Percentiles rank a stretch among this genome's conserved stretches.
Conservation (phyloP, 192 early-diverging fungal species). For the Backusella tarrabulga region DNA sequence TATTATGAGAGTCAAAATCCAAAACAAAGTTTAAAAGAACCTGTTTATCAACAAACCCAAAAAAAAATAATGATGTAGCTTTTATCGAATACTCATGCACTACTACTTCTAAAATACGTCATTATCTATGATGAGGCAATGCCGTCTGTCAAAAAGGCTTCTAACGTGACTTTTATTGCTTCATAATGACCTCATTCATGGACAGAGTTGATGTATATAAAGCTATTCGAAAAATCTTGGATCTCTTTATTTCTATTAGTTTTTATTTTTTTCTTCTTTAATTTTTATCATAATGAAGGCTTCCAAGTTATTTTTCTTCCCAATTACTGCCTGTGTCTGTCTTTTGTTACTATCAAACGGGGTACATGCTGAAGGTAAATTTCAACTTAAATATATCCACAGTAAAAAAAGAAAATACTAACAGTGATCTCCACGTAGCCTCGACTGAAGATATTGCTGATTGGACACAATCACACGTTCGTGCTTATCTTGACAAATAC, state of each 20-base stretch:
- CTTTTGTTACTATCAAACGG: neutral
- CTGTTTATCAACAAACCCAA: neutral
- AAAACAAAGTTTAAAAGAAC: neutral
- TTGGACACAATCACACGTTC: conserved; percentile 30
- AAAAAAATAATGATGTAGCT: neutral
- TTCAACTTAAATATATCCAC: neutral
- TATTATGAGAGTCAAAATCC: neutral
- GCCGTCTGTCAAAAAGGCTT: neutral
- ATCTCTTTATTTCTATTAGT: neutral
- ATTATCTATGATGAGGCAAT: neutral
- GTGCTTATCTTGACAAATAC: conserved; percentile 27
- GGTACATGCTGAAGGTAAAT: neutral
- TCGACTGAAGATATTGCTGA: conserved; percentile 13
- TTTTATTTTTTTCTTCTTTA: neutral
- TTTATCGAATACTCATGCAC: neutral
- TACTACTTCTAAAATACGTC: neutral
- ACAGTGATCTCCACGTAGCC: neutral
- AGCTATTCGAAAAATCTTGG: neutral
- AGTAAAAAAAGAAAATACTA: neutral
- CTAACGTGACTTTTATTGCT: neutral
- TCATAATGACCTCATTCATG: conserved; percentile 12
- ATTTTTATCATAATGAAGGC: neutral
- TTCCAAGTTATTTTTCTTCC: neutral
- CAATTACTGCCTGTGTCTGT: neutral
- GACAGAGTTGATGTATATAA: neutral